Base-by-base conservation (phyloP, 495 filamentous ascomycete species). In the Hypoxylon subgilvum region DNA sequence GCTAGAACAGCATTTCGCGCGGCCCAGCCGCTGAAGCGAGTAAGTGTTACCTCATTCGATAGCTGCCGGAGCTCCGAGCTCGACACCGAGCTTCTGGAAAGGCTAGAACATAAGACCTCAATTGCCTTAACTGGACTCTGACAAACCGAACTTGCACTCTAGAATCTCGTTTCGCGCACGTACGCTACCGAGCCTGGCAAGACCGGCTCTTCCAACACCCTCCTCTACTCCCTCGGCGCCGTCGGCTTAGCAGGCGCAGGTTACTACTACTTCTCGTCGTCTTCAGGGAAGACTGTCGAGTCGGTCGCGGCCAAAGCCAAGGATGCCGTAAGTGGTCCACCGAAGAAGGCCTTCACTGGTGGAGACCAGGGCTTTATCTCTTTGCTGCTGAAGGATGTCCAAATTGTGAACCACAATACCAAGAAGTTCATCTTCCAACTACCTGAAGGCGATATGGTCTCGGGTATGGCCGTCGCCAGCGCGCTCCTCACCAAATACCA, bases 401-500 rank as follows among this genome's bases (percentile, higher is more conserved):
- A 91, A 75, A 66, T 71, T 10, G 71, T 96, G 74, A 96, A 88
- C 76, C 86, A 88, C 77, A 96, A 96, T 80, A 92, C 91, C 51
- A 96, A 96, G 86, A 81, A 78, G 38, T 76, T 96, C 67, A 86
- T 88, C 63, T 96, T 96, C 75, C 80, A 82, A 34, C 85, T 95
- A 19, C 88, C 89, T n/a, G 86, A 93, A 64, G 82, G 84, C 63
- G 87, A 97, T 69, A 82, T 86, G 73, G 86, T 95, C 38, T 89
- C 86, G 51, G 94, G 94, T 45, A 72, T 98, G 57, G 72, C 80
- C 22, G 76, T 96, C 59, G 84, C 95, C 42, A 96, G 89, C 72
- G 90, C 91, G 39, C 71, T 98, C 42, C 75, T 98, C 60, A 90
- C 92, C 52, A 94, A 92, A 74, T 96, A 85, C 79, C 87, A 95